These are phyloP conservation scores for Nosema muscidifuracis DNA, from an alignment of 371 early-diverging fungal genomes.

Conservation along the genomic window DNA sequence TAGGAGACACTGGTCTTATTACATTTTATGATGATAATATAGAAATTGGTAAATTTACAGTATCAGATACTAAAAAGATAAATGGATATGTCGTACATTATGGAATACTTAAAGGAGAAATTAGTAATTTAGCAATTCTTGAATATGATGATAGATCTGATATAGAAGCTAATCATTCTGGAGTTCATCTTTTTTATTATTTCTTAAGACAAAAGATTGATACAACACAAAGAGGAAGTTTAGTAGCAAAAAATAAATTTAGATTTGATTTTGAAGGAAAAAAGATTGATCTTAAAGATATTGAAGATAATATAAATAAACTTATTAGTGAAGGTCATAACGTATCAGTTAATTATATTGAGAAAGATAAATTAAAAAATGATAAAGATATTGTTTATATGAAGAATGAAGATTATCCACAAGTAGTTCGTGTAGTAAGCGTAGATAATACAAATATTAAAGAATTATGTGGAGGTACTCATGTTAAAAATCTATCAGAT, in stretches of 20 bases:
- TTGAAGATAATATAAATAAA: slow-evolving; percentile 74
- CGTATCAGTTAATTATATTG: slow-evolving; percentile 64
- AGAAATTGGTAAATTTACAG: slow-evolving; percentile 60
- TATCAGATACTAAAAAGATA: slow-evolving; percentile 85
- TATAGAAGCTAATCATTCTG: slow-evolving; percentile 88
- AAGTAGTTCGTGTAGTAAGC: slow-evolving; percentile 66
- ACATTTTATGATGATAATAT: slow-evolving; percentile 70
- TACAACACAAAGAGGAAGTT: slow-evolving; percentile 82
- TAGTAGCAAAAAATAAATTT: slow-evolving; percentile 87
- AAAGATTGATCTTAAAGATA: slow-evolving; percentile 69
- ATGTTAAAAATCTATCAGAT: slow-evolving; percentile 80
- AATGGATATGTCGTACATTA: slow-evolving; percentile 90
- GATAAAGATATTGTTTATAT: slow-evolving; percentile 82
- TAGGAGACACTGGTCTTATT: slow-evolving; percentile 85
- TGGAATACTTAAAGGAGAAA: slow-evolving; percentile 73
- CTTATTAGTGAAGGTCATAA: slow-evolving; percentile 76
- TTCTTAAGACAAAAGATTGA: slow-evolving; percentile 72
- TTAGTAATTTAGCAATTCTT: slow-evolving; percentile 71
- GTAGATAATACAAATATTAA: slow-evolving; percentile 74
- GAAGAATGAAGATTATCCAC: slow-evolving; percentile 74
- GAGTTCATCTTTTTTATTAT: slow-evolving; percentile 90
- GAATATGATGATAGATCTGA: slow-evolving; percentile 75
- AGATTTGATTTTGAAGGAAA: slow-evolving; percentile 87
- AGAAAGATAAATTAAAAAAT: slow-evolving; percentile 81
- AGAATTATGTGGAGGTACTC: slow-evolving; percentile 99